A percentile compares a stretch with the other conserved stretches of the same genome.
Conservation (phyloP, 2,329 filamentous ascomycete genomes). For the Fusarium palustre region DNA sequence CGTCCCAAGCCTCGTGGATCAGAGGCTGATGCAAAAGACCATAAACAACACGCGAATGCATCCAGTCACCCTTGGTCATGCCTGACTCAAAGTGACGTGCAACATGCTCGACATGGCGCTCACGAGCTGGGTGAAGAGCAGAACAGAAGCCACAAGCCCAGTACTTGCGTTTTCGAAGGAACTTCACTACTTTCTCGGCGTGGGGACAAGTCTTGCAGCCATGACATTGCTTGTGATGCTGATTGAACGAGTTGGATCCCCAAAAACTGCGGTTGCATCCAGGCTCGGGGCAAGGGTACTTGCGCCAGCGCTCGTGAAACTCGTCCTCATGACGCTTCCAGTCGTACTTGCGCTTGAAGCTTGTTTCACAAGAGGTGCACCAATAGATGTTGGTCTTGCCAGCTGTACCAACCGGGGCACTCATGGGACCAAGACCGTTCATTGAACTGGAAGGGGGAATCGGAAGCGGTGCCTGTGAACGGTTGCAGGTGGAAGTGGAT, state of each 20-base stretch:
- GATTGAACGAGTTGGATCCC: conserved; percentile 75
- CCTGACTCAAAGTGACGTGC: conserved; percentile 74
- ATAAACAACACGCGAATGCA: conserved; percentile 76
- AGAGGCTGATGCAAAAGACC: conserved; percentile 74
- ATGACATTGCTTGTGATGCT: conserved; percentile 74
- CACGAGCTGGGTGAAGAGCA: conserved; percentile 70
- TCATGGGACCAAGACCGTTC: conserved; percentile 50
- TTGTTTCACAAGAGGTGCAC: conserved; percentile 71
- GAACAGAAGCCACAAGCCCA: conserved; percentile 78
- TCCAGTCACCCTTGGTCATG: conserved; percentile 73
- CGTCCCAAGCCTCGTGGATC: conserved; percentile 71
- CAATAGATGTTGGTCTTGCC: conserved; percentile 63
- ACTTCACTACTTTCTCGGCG: conserved; percentile 72
- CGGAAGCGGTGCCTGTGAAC: conserved; percentile 54
- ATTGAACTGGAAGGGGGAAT: conserved; percentile 51
- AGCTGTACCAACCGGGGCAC: conserved; percentile 42
- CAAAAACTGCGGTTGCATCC: conserved; percentile 75
- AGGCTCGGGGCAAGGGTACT: conserved; percentile 73
- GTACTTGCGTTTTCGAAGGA: conserved; percentile 72
- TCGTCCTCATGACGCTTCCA: conserved; percentile 78
- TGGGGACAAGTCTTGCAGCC: conserved; percentile 74
- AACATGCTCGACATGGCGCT: conserved; percentile 76
- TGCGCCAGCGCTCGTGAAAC: conserved; percentile 75
- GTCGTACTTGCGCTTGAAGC: conserved; percentile 75
- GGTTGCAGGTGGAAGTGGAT: conserved; percentile 48